Conservation (phyloP, 2,329 filamentous ascomycete genomes). For the Sporothrix schenckii region DNA sequence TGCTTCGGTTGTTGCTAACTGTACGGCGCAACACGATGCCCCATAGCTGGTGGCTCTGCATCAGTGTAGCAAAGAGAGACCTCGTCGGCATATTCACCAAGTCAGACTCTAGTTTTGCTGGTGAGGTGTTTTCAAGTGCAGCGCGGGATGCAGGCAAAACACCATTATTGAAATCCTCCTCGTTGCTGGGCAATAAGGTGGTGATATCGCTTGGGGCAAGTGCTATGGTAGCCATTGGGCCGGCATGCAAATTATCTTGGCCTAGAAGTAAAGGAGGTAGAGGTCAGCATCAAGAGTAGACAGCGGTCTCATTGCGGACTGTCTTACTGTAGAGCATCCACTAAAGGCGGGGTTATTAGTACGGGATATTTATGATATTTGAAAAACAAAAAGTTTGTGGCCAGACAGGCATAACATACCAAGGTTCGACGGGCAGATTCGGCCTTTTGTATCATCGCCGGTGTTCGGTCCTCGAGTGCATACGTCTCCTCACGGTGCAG, state of each 20-base stretch:
- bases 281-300: neutral
- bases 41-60: constrained; percentile 60
- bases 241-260: constrained; percentile 61
- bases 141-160: constrained; percentile 54
- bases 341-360: constrained; percentile 34
- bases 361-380: neutral
- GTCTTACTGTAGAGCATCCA: constrained; percentile 60
- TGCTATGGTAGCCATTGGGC: constrained; percentile 55
- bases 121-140: constrained; percentile 57
- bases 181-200: constrained; percentile 56
- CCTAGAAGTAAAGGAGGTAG: constrained; percentile 38
- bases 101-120: constrained; percentile 51
- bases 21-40: constrained; percentile 55
- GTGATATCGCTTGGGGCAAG: constrained; percentile 58
- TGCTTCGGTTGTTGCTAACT: constrained; percentile 49
- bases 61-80: constrained; percentile 59
- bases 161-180: constrained; percentile 55
- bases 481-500: constrained; percentile 62
- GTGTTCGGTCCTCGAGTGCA: constrained; percentile 47
- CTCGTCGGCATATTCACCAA: constrained; percentile 50
- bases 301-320: neutral
- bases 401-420: constrained; percentile 43
- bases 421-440: constrained; percentile 62
- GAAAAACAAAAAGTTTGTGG: neutral
- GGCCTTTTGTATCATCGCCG: constrained; percentile 52